Base-by-base conservation (phyloP, 306 rosid genomes). In the Gynostemma pentaphyllum region DNA sequence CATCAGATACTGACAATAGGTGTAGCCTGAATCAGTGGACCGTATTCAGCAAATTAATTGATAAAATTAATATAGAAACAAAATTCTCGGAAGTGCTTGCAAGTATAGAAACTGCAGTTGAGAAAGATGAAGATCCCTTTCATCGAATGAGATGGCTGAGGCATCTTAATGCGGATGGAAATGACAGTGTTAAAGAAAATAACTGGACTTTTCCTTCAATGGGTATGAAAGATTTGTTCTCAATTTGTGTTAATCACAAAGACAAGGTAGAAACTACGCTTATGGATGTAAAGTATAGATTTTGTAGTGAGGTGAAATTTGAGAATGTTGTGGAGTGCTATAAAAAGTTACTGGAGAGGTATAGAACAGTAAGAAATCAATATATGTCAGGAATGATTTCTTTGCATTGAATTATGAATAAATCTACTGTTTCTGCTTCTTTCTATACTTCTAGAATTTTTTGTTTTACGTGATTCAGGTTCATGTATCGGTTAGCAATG, bases 341-440 rank as follows among this genome's bases (percentile, higher is more conserved):
- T 67, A 69, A 27, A 77, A 24, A 56, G 73, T 70, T 90, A 69
- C 89, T 90, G 57, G 79, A 74, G 71, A 84, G 77, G 74, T 87
- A 79, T 44, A 79, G 80, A 64, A 79, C 67, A 23, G 79, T 77
- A 27, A 84, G 95, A 78, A 81, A 74, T 74, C 97, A 78, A 68
- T 90, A 84, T 76, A 78, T 63, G 66, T 74, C 78, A 39, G 95
- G 97, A 62, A 87, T 90, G 94, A 48, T 82, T 75, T 81, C 95
- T 64, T 85, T 90, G 70, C 88, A 84, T 44, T 68, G 40, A 63
- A 60, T 8, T 37, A 12, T 12, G 32, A 56, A n/a, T 34, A 23
- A 56, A n/a, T n/a, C n/a, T n/a, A n/a, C n/a, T n/a, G n/a, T n/a
- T n/a, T n/a, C n/a, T n/a, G n/a, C n/a, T n/a, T n/a, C n/a, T n/a